Base-by-base conservation (phyloP, 768 basidiomycete species). In the Suillus luteus region DNA sequence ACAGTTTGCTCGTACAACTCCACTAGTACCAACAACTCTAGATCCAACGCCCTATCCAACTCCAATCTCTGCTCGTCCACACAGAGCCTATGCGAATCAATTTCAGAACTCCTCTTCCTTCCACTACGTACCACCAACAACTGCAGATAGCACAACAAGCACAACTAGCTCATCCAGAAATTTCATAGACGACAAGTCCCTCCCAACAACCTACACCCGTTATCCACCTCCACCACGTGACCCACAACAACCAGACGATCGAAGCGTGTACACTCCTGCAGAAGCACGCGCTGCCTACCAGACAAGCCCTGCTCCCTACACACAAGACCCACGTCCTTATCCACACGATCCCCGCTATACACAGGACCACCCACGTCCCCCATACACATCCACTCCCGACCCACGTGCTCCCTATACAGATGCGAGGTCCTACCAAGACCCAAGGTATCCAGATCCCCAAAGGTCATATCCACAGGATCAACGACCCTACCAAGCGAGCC, bases 1-100 rank as follows among this genome's bases (percentile, higher is more conserved):
- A 19, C 67, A 69, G 8, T 74, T 67, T 62, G 59, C 73, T 1
- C 71, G 73, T 46, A 67, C 73, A 15, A 73, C 74, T 0, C 71
- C 74, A 2, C 62, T 74, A 60, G 71, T 74, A 1, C 75, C 73
- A 24, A 61, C 60, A 12, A 61, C 60, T 8, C 35, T 61, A 22
- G 59, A 60, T 37, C 51, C 40, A 31, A 37, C 37, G 1, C 12
- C 60, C 33, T 19, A 7, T 64, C 8, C 63, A 57, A 8, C 61
- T 62, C 15, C 35, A 65, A 4, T 73, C 63, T 41, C 31, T 63
- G 2, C 11, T 49, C 33, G 59, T 66, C 17, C 59, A 62, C n/a
- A 44, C 63, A 4, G 64, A 66, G 17, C 65, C 66, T 37, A 57
- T 27, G 70, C 0, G 65, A 48, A 74, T 0, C 51, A 74, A 0